These are phyloP conservation scores for Sclerotinia sclerotiorum DNA, from an alignment of 2,329 filamentous ascomycete species.

Conservation along the genomic window DNA sequence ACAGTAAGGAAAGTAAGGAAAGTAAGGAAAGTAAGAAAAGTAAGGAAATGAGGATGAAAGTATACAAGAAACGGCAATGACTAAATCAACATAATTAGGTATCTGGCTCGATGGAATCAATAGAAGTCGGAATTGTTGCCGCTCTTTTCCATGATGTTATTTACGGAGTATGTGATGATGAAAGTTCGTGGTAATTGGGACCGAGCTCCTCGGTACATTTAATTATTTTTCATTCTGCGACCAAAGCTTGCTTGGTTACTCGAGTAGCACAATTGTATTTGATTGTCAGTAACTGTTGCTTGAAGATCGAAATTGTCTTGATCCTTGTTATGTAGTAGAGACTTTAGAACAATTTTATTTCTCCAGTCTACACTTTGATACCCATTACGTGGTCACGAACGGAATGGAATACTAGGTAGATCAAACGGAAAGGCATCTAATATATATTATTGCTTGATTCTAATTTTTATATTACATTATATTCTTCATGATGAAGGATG, in stretches of 20 bases:
- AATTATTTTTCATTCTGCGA: no score
- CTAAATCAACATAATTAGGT: background rate
- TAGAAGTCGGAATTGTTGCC: constrained; percentile 5
- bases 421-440: no score
- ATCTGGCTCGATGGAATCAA: background rate
- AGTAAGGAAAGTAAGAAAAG: no score
- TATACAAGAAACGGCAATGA: background rate
- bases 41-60: background rate
- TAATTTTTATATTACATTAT: background rate
- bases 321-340: background rate
- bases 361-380: background rate
- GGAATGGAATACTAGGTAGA: background rate
- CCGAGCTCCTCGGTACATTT: constrained; percentile 13
- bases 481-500: background rate
- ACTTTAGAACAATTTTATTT: background rate
- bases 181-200: constrained; percentile 16
- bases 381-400: background rate
- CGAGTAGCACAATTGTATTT: background rate
- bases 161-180: background rate
- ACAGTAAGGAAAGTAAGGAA: no score
- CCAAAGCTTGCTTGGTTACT: background rate
- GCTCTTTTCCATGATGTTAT: background rate
- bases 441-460: background rate
- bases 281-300: background rate
- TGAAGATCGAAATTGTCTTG: background rate